Evolutionary conservation across 2,329 filamentous ascomycete species (phyloP).

Genomic region (Fusarium sp.): DNA sequence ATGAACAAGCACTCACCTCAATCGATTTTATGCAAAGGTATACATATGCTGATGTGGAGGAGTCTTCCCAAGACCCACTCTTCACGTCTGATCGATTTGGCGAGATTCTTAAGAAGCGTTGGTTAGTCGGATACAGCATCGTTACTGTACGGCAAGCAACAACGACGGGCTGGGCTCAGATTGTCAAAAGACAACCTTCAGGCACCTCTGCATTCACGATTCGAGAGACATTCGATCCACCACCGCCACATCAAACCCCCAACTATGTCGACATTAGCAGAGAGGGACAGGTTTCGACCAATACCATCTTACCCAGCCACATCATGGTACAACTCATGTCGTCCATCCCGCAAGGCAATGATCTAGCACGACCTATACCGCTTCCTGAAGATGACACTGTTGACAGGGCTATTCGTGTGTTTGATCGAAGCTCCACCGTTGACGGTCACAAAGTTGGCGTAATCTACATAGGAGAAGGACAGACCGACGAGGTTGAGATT

Average conservation of each 20-base stretch:
- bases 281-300: constrained; percentile 64
- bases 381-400: constrained; percentile 77
- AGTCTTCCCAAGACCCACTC: constrained; percentile 73
- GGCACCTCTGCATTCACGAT: constrained; percentile 70
- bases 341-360: constrained; percentile 67
- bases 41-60: constrained; percentile 85
- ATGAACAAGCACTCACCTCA: constrained; percentile 93
- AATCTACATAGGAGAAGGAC: constrained; percentile 89
- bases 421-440: constrained; percentile 89
- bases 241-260: constrained; percentile 66
- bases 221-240: constrained; percentile 68
- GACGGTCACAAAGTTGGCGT: constrained; percentile 97
- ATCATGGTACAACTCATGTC: constrained; percentile 76
- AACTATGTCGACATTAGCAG: constrained; percentile 60
- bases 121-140: constrained; percentile 79
- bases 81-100: constrained; percentile 74
- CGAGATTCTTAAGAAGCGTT: constrained; percentile 73
- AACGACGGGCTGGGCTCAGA: constrained; percentile 73
- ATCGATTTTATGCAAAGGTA: constrained; percentile 95
- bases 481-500: constrained; percentile 85
- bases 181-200: constrained; percentile 78
- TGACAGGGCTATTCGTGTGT: constrained; percentile 78
- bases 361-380: constrained; percentile 75
- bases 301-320: constrained; percentile 77
- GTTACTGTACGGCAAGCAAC: constrained; percentile 79